Evolutionary conservation across 768 basidiomycete species (phyloP), one percentile per base, ranked within the genome.

Genomic region (Termitomyces sp.): DNA sequence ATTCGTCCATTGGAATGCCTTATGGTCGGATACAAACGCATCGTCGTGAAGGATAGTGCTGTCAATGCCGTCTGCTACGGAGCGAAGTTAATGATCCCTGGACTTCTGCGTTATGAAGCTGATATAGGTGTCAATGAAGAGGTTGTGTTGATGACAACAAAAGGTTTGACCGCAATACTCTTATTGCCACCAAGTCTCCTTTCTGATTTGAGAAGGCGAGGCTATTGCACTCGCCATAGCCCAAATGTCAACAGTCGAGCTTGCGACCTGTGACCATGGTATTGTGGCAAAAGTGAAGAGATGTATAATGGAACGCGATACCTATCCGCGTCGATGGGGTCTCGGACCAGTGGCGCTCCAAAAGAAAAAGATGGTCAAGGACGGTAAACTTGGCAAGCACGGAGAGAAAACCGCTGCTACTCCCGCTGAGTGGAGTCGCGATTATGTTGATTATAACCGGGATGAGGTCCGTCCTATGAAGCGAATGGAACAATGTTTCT

Each of bases 11-110:
- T 99, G 58, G 97, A 99, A 76, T 92, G 88, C 55, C 80, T 99
- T 54, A 80, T 99, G 66, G 83, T 93, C 58, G 93, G 94, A 53
- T 98, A 98, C 78, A 99, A 98, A 75, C 89, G 97, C 57, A 93
- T 99, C 60, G 97, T 99, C 38, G 95, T 99, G 62, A 98, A 98
- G 73, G 97, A 99, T 73, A 95, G 92, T 64, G 94, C 97, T 19
- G 96, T 99, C 67, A 99, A 98, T 67, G 97, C 97, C 50, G 92
- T 99, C 58, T 98, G 96, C 76, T 98, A 99, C 72, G 97, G 97
- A 61, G 97, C 97, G 56, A 98, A 98, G 72, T 87, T 99, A 67
- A 99, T 99, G 97, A 94, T 99, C 64, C 97, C 97, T 62, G 97
- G 97, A 70, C 80, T 99, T 44, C 80, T 99, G 54, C 91, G 97